These are phyloP conservation scores for Cenchrus americanus DNA, from an alignment of 176 grass and related monocot genomes.

Conservation along the genomic window DNA sequence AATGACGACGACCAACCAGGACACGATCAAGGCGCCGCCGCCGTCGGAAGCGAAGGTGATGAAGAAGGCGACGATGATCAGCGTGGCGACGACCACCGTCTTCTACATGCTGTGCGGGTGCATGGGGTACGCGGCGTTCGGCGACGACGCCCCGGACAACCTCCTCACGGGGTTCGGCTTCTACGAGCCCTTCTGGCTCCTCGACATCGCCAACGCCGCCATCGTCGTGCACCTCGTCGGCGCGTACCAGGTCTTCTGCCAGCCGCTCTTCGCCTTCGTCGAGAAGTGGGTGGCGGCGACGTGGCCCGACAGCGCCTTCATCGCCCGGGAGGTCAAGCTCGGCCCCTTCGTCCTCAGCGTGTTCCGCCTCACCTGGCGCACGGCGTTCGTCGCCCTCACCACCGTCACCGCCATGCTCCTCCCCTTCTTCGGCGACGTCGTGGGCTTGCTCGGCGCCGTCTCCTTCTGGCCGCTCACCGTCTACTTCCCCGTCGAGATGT, in stretches of 20 bases:
- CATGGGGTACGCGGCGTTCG: constrained; percentile 91
- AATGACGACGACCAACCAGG: constrained; percentile 38
- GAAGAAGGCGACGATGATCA: constrained; percentile 68
- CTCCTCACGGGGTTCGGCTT: constrained; percentile 92
- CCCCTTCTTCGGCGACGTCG: constrained; percentile 74
- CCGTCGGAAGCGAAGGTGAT: constrained; percentile 88
- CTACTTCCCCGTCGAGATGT: constrained; percentile 79
- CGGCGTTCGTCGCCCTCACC: constrained; percentile 57
- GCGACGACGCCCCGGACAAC: constrained; percentile 75
- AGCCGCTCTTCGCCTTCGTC: constrained; percentile 86
- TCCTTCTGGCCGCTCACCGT: constrained; percentile 76
- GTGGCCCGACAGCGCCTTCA: constrained; percentile 74
- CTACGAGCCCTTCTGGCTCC: constrained; percentile 93
- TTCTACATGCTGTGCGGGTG: constrained; percentile 95
- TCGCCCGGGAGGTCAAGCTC: constrained; percentile 25
- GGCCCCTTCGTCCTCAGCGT: constrained; percentile 35
- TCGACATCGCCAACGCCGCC: constrained; percentile 87
- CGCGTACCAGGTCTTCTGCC: constrained; percentile 81
- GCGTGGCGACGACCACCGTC: constrained; percentile 66
- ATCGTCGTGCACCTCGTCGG: constrained; percentile 85
- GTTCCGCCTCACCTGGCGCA: constrained; percentile 67
- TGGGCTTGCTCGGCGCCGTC: constrained; percentile 64
- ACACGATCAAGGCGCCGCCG: constrained; percentile 79
- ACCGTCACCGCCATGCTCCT: constrained; percentile 70
- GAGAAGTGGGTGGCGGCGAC: constrained; percentile 52